Base-by-base conservation (phyloP, 2,329 filamentous ascomycete genomes). In the Chaetomium olivaceum region DNA sequence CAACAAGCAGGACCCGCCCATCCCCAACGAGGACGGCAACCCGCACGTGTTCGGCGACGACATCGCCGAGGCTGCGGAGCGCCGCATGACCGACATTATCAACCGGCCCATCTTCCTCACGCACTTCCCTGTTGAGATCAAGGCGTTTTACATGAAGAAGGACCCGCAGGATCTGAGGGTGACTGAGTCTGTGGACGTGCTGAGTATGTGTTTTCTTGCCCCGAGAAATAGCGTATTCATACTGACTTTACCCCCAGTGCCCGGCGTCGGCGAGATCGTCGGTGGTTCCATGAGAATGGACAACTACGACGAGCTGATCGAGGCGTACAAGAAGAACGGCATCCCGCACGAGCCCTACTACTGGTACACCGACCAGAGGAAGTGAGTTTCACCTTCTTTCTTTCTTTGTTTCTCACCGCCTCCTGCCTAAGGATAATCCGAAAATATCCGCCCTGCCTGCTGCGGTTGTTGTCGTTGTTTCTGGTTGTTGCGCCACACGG, bases 61-160 rank as follows among this genome's bases (percentile, higher is more conserved):
- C 77, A 99, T 99, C 74, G 95, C 95, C 71, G 95, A 98, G 80
- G 95, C 95, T 14, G 95, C 95, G 14, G 95, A 99, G 85, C 91
- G 95, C 73, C 87, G 85, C 76, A 99, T 99, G 95, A 98, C 94
- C 1, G 95, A 99, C 77, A 91, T 90, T 72, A 96, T 99, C 83
- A 95, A 96, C 87, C 83, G 87, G 62, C 95, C 95, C 68, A 97
- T 99, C 78, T 92, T 98, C 83, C 85, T 98, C 51, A 98, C 94
- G 2, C 94, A 98, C 80, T 99, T 99, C 87, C 95, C 95, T 23
- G 89, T 89, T 66, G 92, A 94, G 81, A 97, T 99, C 85, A 99
- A 99, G 85, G 91, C 95, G 1, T 99, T 99, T 79, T 99, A 99
- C 85, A 99, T 99, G 95, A 90, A 93, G 80, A 93, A 90, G 80